Percentiles rank a stretch among this genome's conserved stretches.
Conservation (phyloP, 2,329 filamentous ascomycete genomes). For the Chrysosporium keratinophilum region DNA sequence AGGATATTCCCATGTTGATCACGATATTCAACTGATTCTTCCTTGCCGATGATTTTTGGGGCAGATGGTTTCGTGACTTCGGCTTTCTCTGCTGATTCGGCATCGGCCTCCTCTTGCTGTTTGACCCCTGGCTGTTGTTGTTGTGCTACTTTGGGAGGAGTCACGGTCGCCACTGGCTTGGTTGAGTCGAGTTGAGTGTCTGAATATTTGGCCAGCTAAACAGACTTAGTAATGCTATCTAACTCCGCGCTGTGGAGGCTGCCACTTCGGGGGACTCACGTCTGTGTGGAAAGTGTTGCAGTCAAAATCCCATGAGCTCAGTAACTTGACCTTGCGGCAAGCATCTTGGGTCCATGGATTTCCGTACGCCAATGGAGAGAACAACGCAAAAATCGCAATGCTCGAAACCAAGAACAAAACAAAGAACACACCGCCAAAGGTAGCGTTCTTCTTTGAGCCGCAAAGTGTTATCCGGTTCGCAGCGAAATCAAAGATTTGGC, state of each 20-base stretch:
- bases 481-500: slow-evolving; percentile 78
- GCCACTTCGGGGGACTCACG: slow-evolving; percentile 52
- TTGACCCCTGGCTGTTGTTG: slow-evolving; percentile 18
- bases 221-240: slow-evolving; percentile 11
- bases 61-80: slow-evolving; percentile 26
- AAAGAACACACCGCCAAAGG: slow-evolving; percentile 64
- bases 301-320: slow-evolving; percentile 91
- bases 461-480: slow-evolving; percentile 61
- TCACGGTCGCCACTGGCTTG: slow-evolving; percentile 13
- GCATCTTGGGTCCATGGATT: slow-evolving; percentile 86
- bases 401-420: slow-evolving; percentile 63
- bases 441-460: slow-evolving; percentile 57
- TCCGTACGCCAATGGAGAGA: slow-evolving; percentile 81
- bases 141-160: slow-evolving; percentile 8
- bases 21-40: slow-evolving; percentile 86
- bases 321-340: slow-evolving; percentile 78
- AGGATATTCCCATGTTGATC: slow-evolving; percentile 89
- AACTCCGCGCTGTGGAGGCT: slow-evolving; percentile 23
- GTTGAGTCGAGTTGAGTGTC: slow-evolving; percentile 19
- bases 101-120: slow-evolving; percentile 13
- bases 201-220: slow-evolving; percentile 33
- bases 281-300: slow-evolving; percentile 84
- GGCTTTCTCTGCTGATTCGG: not conserved
- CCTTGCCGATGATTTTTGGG: slow-evolving; percentile 41
- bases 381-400: slow-evolving; percentile 69